Evolutionary conservation across 768 basidiomycete genomes (phyloP).

Genomic region (Russula virescens): DNA sequence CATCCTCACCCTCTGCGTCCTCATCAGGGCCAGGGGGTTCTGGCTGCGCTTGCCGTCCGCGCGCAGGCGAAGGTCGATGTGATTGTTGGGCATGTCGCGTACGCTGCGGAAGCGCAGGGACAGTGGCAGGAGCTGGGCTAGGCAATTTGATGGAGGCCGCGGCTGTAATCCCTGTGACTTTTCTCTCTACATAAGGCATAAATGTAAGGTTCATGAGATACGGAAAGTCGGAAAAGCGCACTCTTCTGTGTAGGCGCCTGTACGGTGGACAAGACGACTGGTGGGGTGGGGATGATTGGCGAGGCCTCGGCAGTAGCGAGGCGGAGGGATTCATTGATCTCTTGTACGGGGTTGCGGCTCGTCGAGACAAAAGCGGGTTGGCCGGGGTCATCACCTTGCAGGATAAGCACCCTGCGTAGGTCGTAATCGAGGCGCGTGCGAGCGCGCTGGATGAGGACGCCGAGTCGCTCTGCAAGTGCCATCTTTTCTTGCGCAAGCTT

Average conservation of each 20-base stretch:
- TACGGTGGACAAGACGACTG: slow-evolving; percentile 7
- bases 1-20: slow-evolving; percentile 35
- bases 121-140: slow-evolving; percentile 31
- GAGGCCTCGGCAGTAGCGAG: slow-evolving; percentile 20
- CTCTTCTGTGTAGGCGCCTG: slow-evolving; percentile 19
- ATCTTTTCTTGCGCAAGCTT: slow-evolving; percentile 40
- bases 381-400: slow-evolving; percentile 41
- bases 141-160: slow-evolving; percentile 33
- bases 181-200: slow-evolving; percentile 19
- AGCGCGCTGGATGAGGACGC: slow-evolving; percentile 41
- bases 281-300: slow-evolving; percentile 12
- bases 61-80: slow-evolving; percentile 21
- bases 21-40: slow-evolving; percentile 27
- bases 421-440: slow-evolving; percentile 45
- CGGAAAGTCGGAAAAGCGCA: not conserved
- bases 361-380: slow-evolving; percentile 28
- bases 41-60: slow-evolving; percentile 9
- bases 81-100: slow-evolving; percentile 30
- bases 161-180: slow-evolving; percentile 24
- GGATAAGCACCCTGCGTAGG: slow-evolving; percentile 37
- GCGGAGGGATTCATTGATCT: slow-evolving; percentile 29
- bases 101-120: slow-evolving; percentile 24
- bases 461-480: slow-evolving; percentile 39
- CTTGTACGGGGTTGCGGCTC: slow-evolving; percentile 35
- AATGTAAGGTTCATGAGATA: not conserved